Evolutionary conservation across 2,329 filamentous ascomycete genomes (phyloP).

Genomic region (Atkinsonella hypoxylon): DNA sequence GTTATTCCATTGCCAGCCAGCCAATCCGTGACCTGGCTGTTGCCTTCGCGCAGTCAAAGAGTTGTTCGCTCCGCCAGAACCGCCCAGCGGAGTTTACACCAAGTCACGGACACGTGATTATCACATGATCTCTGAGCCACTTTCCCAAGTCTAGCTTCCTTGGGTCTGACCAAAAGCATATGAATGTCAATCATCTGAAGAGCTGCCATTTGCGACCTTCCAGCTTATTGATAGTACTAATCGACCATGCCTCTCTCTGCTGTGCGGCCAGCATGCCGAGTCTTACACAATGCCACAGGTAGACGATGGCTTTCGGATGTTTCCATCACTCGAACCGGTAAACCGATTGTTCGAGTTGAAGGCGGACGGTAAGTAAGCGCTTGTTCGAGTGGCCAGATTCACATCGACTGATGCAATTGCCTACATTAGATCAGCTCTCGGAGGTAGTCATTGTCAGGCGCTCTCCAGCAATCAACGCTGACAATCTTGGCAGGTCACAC

Average conservation of each 20-base stretch:
- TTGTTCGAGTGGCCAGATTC: not conserved
- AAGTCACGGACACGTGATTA: too few species aligned
- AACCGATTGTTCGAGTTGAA: slow-evolving; percentile 79
- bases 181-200: not conserved
- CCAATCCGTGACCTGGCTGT: too few species aligned
- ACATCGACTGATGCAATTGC: slow-evolving; percentile 14
- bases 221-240: slow-evolving; percentile 22
- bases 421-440: slow-evolving; percentile 61
- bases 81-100: too few species aligned
- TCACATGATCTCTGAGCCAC: too few species aligned
- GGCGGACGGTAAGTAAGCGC: slow-evolving; percentile 67
- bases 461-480: slow-evolving; percentile 11
- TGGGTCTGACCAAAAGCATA: not conserved
- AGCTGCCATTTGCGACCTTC: not conserved
- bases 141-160: not conserved
- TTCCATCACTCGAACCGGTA: slow-evolving; percentile 87
- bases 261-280: slow-evolving; percentile 39
- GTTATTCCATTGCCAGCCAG: too few species aligned
- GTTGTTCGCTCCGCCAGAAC: too few species aligned
- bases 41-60: too few species aligned
- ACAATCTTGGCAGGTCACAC: slow-evolving; percentile 59
- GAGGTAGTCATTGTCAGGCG: slow-evolving; percentile 47
- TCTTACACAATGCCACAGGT: slow-evolving; percentile 34
- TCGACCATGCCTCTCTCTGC: slow-evolving; percentile 45
- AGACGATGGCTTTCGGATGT: slow-evolving; percentile 62